phyloP scores from a whole-genome alignment of 2,329 filamentous ascomycete genomes.

The Cercospora sp. region DNA sequence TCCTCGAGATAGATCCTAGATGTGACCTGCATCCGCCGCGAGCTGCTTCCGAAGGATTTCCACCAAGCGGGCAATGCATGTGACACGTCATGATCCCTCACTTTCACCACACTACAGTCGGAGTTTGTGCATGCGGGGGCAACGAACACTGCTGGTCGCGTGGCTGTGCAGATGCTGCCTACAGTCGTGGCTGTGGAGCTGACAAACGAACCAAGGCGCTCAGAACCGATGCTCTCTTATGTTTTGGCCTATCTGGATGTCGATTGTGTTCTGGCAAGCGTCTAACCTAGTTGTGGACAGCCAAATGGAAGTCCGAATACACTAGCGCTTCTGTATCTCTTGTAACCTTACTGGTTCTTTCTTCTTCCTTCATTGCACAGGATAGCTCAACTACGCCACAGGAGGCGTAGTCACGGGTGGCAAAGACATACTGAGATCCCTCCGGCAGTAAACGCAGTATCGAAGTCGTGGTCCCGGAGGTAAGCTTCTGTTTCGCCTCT shows the following conservation, averaged over 20 bases:
- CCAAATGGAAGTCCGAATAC: background rate
- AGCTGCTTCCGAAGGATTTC: background rate
- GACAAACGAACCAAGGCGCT: background rate
- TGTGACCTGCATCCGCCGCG: background rate
- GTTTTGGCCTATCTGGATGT: too few species aligned
- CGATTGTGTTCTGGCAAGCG: background rate
- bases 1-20: background rate
- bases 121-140: background rate
- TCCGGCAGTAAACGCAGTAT: background rate
- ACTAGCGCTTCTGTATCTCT: background rate
- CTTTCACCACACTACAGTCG: background rate
- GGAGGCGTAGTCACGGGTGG: background rate
- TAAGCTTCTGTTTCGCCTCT: background rate
- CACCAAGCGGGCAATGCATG: background rate
- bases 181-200: background rate
- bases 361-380: background rate
- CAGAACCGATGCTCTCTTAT: background rate
- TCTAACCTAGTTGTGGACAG: background rate
- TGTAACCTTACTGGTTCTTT: background rate
- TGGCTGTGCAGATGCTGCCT: background rate
- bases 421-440: background rate
- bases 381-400: background rate
- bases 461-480: background rate
- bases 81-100: background rate
- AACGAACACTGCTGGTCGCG: background rate